Evolutionary conservation across 371 early-diverging fungal genomes (phyloP), one percentile per base, ranked within the genome.

Genomic region (Syncephalastrum contaminatum): DNA sequence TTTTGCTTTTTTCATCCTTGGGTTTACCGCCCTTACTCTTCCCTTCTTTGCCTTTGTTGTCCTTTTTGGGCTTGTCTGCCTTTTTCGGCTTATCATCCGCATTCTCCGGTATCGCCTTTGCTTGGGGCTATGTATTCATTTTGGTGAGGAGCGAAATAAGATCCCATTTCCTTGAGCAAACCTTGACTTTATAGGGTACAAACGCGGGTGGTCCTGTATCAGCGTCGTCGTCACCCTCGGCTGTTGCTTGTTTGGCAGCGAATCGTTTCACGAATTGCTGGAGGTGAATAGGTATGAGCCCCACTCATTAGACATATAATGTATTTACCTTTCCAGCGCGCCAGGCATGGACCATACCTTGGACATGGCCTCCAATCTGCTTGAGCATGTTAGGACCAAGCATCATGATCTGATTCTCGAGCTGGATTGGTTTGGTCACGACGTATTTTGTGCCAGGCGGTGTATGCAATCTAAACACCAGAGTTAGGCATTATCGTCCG

Each of bases 331-430:
- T 77, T 25, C 74, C 72, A 25, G 73, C 69, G 49, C 65, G 58
- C 77, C 77, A 77, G 48, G 73, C 77, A 54, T 67, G 72, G 1
- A 73, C 68, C 51, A 77, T 52, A 22, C 69, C 68, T 57, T 67
- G 66, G 0, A 77, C 77, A 55, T 77, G 61, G 7, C 77, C 77
- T 20, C 77, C 77, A 7, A 77, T 25, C 8, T 59, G 56, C 27
- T 66, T 60, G 12, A 77, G 16, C 61, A 72, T 58, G 4, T 63
- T 70, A 44, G 70, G 72, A 0, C 66, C 72, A 8, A 77, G 46
- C 4, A 70, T 20, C 30, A 74, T 39, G 18, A 74, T 43, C 22
- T 72, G 61, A 18, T 73, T 70, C 18, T 58, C 60, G 5, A 77
- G 62, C 4, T 43, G 53, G 46, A 77, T 74, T 2, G 69, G 60